These are phyloP conservation scores for Wickerhamiella kurtzmanii DNA, from an alignment of 805 yeast species.

Conservation along the genomic window DNA sequence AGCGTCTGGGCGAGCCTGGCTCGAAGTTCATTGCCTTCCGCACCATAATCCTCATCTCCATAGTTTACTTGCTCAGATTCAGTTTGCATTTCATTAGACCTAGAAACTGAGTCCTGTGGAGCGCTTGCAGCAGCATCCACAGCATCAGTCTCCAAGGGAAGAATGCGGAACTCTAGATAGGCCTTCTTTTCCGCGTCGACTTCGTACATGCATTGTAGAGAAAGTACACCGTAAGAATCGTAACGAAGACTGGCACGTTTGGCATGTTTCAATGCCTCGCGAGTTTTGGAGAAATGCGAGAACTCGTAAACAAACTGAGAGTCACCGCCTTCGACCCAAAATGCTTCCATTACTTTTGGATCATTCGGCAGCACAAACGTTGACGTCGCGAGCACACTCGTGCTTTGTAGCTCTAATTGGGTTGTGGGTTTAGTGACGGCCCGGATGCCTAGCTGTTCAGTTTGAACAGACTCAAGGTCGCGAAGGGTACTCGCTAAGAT, in stretches of 20 bases:
- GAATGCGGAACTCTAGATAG: constrained; percentile 22
- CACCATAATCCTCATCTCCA: not conserved
- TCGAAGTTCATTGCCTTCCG: too few species aligned
- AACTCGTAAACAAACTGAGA: constrained; percentile 33
- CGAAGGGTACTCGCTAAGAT: constrained; percentile 40
- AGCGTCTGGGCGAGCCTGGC: too few species aligned
- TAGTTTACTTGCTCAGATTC: not conserved
- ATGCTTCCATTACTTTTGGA: constrained; percentile 45
- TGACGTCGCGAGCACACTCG: constrained; percentile 61
- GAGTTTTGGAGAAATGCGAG: constrained; percentile 33
- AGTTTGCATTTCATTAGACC: too few species aligned
- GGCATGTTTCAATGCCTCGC: constrained; percentile 38
- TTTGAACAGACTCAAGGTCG: constrained; percentile 42
- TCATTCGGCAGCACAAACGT: constrained; percentile 55
- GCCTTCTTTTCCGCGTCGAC: constrained; percentile 19
- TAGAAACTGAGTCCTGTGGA: too few species aligned
- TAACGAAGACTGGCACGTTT: constrained; percentile 41
- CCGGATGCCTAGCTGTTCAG: constrained; percentile 32
- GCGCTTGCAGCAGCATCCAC: not conserved
- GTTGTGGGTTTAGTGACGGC: constrained; percentile 26
- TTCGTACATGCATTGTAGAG: constrained; percentile 34
- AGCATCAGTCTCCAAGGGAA: constrained; percentile 4
- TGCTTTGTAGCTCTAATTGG: constrained; percentile 45
- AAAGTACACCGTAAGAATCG: constrained; percentile 38
- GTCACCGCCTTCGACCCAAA: constrained; percentile 29